Percentiles rank a stretch among this genome's conserved stretches.
Evolutionary conservation across 768 basidiomycete species (phyloP).

Genomic region (Boletus subparvulus): DNA sequence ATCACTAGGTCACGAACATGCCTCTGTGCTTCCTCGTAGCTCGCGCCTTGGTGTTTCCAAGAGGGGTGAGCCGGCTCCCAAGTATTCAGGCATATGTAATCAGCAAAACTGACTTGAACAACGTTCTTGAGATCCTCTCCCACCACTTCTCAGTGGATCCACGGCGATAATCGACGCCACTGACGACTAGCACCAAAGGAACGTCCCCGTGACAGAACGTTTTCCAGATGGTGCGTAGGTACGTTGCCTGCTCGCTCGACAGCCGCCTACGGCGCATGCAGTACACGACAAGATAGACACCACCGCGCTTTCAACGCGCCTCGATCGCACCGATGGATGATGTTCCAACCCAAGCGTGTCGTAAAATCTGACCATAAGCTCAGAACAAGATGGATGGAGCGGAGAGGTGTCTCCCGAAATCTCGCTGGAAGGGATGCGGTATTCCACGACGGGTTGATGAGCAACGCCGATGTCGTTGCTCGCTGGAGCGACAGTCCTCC

Average conservation of each 20-base stretch:
- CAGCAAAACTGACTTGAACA: conserved; percentile 15
- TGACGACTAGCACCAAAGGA: conserved; percentile 21
- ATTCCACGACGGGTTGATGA: conserved; percentile 14
- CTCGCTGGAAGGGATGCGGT: conserved; percentile 4
- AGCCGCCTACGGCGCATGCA: conserved; percentile 38
- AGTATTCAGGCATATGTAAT: conserved; percentile 18
- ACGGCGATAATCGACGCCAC: conserved; percentile 12
- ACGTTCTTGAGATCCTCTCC: conserved; percentile 6
- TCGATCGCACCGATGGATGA: conserved; percentile 12
- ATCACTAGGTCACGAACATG: conserved; percentile 13
- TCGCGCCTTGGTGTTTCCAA: conserved; percentile 14
- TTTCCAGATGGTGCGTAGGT: conserved; percentile 33
- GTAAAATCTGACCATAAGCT: conserved; percentile 9
- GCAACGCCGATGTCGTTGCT: conserved; percentile 22
- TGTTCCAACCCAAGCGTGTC: conserved; percentile 24
- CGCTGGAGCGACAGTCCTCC: conserved; percentile 23
- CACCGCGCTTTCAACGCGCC: conserved; percentile 14
- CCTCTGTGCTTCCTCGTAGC: conserved; percentile 19
- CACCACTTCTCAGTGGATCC: conserved; percentile 23
- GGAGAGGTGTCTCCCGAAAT: background rate
- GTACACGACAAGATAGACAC: conserved; percentile 33
- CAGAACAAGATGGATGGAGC: background rate
- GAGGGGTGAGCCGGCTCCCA: conserved; percentile 16
- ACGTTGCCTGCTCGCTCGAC: conserved; percentile 27
- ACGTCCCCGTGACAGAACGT: conserved; percentile 10